Evolutionary conservation across 768 basidiomycete genomes (phyloP).

Genomic region (Pilatotrama ljubarskyi): DNA sequence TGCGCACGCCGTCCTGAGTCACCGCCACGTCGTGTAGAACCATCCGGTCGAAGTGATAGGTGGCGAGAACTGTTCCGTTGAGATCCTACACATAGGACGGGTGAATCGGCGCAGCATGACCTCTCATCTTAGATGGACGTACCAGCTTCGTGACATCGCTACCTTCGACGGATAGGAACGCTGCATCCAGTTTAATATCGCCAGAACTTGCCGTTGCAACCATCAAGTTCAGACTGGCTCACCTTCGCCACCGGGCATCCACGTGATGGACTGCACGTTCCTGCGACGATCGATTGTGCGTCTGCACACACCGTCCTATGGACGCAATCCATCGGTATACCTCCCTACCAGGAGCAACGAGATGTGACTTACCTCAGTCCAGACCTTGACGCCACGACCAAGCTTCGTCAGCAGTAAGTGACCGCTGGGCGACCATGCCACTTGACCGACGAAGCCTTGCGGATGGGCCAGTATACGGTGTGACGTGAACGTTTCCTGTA

Average conservation of each 20-base stretch:
- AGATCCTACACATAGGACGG: constrained; percentile 45
- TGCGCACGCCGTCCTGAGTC: constrained; percentile 61
- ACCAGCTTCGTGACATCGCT: constrained; percentile 62
- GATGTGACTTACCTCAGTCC: constrained; percentile 56
- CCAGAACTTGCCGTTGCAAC: not conserved
- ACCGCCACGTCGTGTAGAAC: constrained; percentile 71
- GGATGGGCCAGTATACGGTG: constrained; percentile 68
- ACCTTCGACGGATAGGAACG: constrained; percentile 72
- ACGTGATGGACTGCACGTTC: constrained; percentile 62
- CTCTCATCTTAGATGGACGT: constrained; percentile 16
- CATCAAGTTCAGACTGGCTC: not conserved
- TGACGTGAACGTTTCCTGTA: constrained; percentile 55
- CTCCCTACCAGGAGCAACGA: not conserved
- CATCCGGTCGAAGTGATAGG: constrained; percentile 60
- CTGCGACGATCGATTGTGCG: constrained; percentile 60
- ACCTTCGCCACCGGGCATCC: constrained; percentile 69
- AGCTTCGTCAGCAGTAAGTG: constrained; percentile 64
- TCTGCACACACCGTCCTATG: constrained; percentile 66
- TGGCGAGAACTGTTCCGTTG: constrained; percentile 56
- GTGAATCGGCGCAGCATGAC: not conserved
- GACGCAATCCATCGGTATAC: not conserved
- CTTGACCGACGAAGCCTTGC: constrained; percentile 73
- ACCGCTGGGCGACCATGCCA: constrained; percentile 75
- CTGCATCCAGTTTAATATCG: constrained; percentile 32
- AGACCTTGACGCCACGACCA: constrained; percentile 64